phyloP scores from a whole-genome alignment of 306 rosid genomes.

The Gastrolobium bilobum region DNA sequence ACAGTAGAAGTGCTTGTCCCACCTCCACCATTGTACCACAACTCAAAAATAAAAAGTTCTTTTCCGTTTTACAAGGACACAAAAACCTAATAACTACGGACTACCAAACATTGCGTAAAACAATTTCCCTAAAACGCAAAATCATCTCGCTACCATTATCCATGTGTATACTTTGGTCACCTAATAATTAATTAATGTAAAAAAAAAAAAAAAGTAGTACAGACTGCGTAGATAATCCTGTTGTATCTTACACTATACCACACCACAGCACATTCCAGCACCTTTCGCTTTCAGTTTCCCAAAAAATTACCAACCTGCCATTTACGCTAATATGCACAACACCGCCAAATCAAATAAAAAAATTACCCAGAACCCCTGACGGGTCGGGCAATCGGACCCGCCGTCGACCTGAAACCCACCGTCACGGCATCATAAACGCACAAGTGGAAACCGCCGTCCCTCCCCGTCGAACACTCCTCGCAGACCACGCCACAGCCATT shows the following conservation, averaged over 20 bases:
- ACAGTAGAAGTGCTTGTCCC: not conserved
- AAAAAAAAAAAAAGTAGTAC: not conserved
- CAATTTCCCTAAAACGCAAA: not conserved
- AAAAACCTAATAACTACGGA: slow-evolving; percentile 6
- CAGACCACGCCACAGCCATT: slow-evolving; percentile 44
- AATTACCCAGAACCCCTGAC: slow-evolving; percentile 43
- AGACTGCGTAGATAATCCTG: not conserved
- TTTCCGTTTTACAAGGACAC: not conserved
- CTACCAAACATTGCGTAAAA: no score
- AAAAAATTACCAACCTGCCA: not conserved
- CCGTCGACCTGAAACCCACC: slow-evolving; percentile 65
- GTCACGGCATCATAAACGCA: slow-evolving; percentile 74
- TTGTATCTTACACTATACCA: slow-evolving; percentile 12
- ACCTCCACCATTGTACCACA: slow-evolving; percentile 10
- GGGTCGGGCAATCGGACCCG: slow-evolving; percentile 88
- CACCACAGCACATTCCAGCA: slow-evolving; percentile 17
- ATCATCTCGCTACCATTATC: not conserved
- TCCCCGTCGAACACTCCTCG: slow-evolving; percentile 58
- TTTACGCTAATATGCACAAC: slow-evolving; percentile 25
- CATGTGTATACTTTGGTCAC: slow-evolving; percentile 14
- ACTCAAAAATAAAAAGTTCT: not conserved
- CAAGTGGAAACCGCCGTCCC: slow-evolving; percentile 65
- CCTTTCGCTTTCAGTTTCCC: not conserved
- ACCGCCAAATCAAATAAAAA: not conserved
- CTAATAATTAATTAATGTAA: slow-evolving; percentile 16